Conservation (phyloP, 2,329 filamentous ascomycete genomes). For the Penicillium sp. region DNA sequence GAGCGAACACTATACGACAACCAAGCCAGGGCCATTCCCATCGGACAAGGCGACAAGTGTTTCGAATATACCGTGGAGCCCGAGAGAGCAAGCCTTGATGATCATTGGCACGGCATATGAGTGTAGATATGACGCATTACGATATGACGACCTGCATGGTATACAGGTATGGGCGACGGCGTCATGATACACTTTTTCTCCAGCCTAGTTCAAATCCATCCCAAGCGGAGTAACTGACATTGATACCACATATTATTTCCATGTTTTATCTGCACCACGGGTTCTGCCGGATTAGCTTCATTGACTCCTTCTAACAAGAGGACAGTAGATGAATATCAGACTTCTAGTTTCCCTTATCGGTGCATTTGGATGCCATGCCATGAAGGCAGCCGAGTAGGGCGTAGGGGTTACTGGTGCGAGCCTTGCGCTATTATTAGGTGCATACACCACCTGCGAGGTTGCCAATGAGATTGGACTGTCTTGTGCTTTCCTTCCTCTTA, state of each 20-base stretch:
- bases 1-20: conserved; percentile 59
- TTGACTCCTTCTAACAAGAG: no score
- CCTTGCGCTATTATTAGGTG: no score
- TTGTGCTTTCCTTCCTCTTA: no score
- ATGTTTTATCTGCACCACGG: background rate
- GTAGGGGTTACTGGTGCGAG: no score
- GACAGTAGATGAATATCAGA: no score
- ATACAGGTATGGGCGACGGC: background rate
- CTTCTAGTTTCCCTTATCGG: no score
- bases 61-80: conserved; percentile 34
- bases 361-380: no score
- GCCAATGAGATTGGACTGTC: no score
- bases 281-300: no score
- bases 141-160: background rate
- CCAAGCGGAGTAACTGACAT: conserved; percentile 1
- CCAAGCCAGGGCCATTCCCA: conserved; percentile 45
- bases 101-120: background rate
- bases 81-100: background rate
- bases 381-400: no score
- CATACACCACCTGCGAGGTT: no score
- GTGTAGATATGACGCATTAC: background rate
- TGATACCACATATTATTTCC: background rate
- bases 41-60: conserved; percentile 46
- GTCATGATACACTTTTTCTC: background rate
- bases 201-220: background rate